phyloP scores from a whole-genome alignment of 345 rosid species.

The Gossypium raimondii region DNA sequence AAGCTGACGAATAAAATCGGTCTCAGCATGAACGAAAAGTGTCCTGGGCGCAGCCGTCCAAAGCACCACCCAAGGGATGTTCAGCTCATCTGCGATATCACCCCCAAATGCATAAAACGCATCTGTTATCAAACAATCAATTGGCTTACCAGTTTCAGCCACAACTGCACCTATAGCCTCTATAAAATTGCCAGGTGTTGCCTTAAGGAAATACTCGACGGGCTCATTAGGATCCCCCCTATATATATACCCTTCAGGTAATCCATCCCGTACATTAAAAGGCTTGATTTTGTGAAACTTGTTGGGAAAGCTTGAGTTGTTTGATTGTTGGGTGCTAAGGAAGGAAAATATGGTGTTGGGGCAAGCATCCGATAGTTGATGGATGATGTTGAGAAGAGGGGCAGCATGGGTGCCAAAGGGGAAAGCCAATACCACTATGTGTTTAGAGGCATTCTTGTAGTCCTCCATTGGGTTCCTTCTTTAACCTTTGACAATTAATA shows the following conservation, averaged over 20 bases:
- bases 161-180: constrained; percentile 25
- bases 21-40: constrained; percentile 32
- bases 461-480: background rate
- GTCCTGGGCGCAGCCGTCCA: constrained; percentile 49
- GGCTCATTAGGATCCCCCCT: constrained; percentile 30
- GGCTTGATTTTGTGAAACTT: constrained; percentile 13
- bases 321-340: constrained; percentile 39
- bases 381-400: constrained; percentile 31
- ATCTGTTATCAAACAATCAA: constrained; percentile 41
- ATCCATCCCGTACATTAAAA: constrained; percentile 13
- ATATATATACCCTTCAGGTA: constrained; percentile 28
- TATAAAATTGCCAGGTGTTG: constrained; percentile 30
- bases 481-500: too few species aligned
- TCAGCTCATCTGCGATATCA: too few species aligned
- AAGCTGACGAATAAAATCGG: constrained; percentile 28
- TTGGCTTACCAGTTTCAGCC: constrained; percentile 22
- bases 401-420: constrained; percentile 37
- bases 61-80: constrained; percentile 34
- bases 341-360: constrained; percentile 30
- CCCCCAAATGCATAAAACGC: too few species aligned
- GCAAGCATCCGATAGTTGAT: constrained; percentile 12
- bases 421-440: constrained; percentile 12
- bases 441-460: constrained; percentile 1
- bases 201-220: constrained; percentile 32
- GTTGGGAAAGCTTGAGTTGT: constrained; percentile 15